These are phyloP conservation scores for Annona squamosa DNA, from an alignment of 164 flowering plant genomes.

Conservation along the genomic window DNA sequence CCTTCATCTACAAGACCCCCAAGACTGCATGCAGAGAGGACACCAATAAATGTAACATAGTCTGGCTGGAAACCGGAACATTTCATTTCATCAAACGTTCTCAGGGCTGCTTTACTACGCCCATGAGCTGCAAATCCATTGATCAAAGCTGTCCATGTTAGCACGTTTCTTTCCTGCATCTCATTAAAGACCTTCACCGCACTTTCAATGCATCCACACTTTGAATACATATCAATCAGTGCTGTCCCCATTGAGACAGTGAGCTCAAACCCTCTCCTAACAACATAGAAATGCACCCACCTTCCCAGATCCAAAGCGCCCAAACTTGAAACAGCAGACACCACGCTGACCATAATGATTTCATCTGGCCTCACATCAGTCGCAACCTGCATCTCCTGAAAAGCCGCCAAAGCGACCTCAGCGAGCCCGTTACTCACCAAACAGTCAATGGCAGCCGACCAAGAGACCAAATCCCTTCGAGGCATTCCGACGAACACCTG, in stretches of 20 bases:
- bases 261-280: slow-evolving; percentile 17
- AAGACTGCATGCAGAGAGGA: slow-evolving; percentile 47
- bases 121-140: slow-evolving; percentile 46
- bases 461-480: slow-evolving; percentile 29
- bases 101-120: slow-evolving; percentile 25
- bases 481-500: slow-evolving; percentile 35
- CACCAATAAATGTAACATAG: slow-evolving; percentile 25
- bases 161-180: slow-evolving; percentile 32
- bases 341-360: slow-evolving; percentile 30
- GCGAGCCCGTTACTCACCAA: slow-evolving; percentile 27
- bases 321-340: slow-evolving; percentile 29
- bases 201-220: slow-evolving; percentile 37
- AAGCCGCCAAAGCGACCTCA: slow-evolving; percentile 26
- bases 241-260: slow-evolving; percentile 32
- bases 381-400: slow-evolving; percentile 35
- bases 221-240: slow-evolving; percentile 36
- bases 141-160: slow-evolving; percentile 44
- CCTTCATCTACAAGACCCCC: slow-evolving; percentile 43
- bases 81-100: slow-evolving; percentile 31
- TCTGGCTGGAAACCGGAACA: slow-evolving; percentile 27
- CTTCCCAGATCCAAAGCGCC: slow-evolving; percentile 38
- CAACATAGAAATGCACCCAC: slow-evolving; percentile 29
- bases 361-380: slow-evolving; percentile 28
- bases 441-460: slow-evolving; percentile 35
- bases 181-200: slow-evolving; percentile 29